A percentile compares a stretch with the other conserved stretches of the same genome.
phyloP scores from a whole-genome alignment of 2,329 filamentous ascomycete species.

The Ophiostoma pallidulum region DNA sequence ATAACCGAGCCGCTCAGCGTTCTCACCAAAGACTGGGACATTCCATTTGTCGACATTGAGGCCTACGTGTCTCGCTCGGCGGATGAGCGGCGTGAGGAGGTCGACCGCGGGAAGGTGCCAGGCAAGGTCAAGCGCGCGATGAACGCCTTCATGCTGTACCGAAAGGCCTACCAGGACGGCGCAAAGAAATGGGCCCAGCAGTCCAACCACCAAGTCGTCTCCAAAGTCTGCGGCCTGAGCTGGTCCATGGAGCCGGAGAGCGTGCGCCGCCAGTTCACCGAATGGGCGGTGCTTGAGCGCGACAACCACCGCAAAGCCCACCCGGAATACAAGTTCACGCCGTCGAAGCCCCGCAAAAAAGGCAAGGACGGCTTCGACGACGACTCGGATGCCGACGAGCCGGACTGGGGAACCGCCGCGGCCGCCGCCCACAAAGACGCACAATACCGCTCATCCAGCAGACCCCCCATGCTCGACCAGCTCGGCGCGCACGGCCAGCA shows the following conservation, averaged over 20 bases:
- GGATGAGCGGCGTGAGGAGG: constrained; percentile 58
- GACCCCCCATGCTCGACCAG: constrained; percentile 24
- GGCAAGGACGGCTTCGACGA: constrained; percentile 30
- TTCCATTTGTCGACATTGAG: constrained; percentile 68
- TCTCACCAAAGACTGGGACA: constrained; percentile 52
- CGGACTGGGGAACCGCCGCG: constrained; percentile 29
- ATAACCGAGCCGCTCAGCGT: constrained; percentile 61
- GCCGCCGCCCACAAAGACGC: constrained; percentile 18
- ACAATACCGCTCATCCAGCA: constrained; percentile 23
- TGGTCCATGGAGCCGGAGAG: constrained; percentile 74
- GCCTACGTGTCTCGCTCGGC: constrained; percentile 64
- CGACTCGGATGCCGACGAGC: constrained; percentile 31
- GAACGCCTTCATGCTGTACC: constrained; percentile 98
- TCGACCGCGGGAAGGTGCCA: constrained; percentile 54
- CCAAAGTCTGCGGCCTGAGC: constrained; percentile 72
- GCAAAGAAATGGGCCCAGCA: constrained; percentile 72
- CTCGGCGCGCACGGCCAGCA: constrained; percentile 17
- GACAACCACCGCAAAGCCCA: constrained; percentile 78
- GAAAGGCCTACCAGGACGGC: constrained; percentile 81
- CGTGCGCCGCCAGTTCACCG: constrained; percentile 65
- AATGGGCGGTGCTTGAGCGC: constrained; percentile 70
- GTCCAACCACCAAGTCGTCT: constrained; percentile 92
- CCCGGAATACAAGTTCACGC: constrained; percentile 89
- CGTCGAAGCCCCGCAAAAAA: constrained; percentile 54
- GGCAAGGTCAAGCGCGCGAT: constrained; percentile 85